Evolutionary conservation across 345 rosid species (phyloP), one percentile per base, ranked within the genome.

Genomic region (Corchorus olitorius): DNA sequence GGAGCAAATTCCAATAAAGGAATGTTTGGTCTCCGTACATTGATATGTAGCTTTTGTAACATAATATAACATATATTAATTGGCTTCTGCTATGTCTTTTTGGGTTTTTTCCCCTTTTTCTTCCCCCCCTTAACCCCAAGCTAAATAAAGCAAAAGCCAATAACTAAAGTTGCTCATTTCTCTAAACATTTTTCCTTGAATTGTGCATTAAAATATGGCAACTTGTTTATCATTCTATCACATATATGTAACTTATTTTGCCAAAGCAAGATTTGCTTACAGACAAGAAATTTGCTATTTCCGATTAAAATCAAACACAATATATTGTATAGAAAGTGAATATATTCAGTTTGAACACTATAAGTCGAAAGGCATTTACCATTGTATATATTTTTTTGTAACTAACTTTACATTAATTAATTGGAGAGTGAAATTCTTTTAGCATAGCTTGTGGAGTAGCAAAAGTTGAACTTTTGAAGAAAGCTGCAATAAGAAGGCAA

Each of bases 111-210:
- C 6, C 72, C 80, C 77, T 84, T 82, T 80, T 60, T 45, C 39
- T 7, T 69, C 45, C 58, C 75, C 82, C 49, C 78, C 37, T 19
- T 3, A 49, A 22, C 58, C 75, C 82, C 41, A 78, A 78, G 50
- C 58, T 72, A 80, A 85, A 87, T 60, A 75, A 75, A 64, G 63
- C 52, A 75, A 34, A 75, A 70, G 71, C 81, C 81, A 75, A 82
- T 75, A 71, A 75, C 81, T 83, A 87, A 91, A 87, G 91, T 71
- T 84, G 84, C 88, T 79, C 81, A 34, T 19, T 79, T 88, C 78
- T 84, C 80, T 63, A 84, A 67, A 75, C 54, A 48, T 48, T 75
- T 58, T 73, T 16, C 20, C 74, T 73, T 67, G 63, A 78, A 78
- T 66, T 61, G 79, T 70, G 79, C 76, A 52, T 60, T 39, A 61